Evolutionary conservation across 2,329 filamentous ascomycete species (phyloP), one percentile per base, ranked within the genome.

Genomic region (Fonsecaea pedrosoi): DNA sequence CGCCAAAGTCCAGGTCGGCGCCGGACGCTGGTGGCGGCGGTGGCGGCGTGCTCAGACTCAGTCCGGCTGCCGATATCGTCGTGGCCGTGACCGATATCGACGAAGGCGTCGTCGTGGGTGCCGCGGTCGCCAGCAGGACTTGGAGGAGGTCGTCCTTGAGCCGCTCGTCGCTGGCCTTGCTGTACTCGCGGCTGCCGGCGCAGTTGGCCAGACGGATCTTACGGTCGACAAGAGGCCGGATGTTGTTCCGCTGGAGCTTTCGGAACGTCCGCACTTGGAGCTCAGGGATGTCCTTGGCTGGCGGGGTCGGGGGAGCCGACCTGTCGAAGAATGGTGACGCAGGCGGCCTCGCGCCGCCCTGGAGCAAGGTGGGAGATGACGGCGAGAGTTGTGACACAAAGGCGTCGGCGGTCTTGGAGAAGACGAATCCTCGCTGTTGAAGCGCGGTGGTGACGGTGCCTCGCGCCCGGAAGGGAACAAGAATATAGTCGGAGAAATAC

Each of bases 401-500:
- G 60, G 89, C 87, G 69, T 88, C 87, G 61, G 86, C 86, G 60
- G 83, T 77, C 70, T 90, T 88, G 69, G 92, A 90, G 73, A 97
- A 94, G 73, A 90, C 89, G 75, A 97, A 97, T 1, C 93, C 93
- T 55, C 90, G 87, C 18, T 89, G 86, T 67, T 94, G 84, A 4
- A 98, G 83, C 0, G 92, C 90, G 65, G 88, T 84, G 38, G 92
- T 87, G 56, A 98, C 94, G 45, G 89, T 89, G 32, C 86, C 81
- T 59, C 90, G 88, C 74, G 90, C 88, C 75, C 89, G 91, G 61
- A 85, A 85, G 0, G 95, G 94, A 0, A 97, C 92, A 40, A 98
- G 85, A 73, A 99, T 96, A 79, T 97, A 98, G 81, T 99, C 94
- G 38, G 92, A 95, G 80, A 96, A 98, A 80, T 98, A 99, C 37